Evolutionary conservation across 148 eudicot genomes (phyloP).

Genomic region (Fagopyrum tataricum): DNA sequence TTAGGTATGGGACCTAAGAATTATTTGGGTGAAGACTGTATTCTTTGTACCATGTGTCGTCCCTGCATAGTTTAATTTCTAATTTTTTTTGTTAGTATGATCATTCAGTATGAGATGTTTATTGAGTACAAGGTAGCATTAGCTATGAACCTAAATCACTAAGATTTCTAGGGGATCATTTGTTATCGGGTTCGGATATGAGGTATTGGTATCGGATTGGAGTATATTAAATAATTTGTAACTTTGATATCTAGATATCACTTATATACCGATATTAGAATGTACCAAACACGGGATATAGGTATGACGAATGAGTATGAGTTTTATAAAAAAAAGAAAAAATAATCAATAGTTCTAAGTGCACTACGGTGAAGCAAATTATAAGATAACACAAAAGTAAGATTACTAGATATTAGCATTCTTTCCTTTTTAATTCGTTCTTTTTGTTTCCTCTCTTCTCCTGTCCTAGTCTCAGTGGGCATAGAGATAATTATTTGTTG

Average conservation of each 20-base stretch:
- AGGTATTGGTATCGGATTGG: too few relatives aligned
- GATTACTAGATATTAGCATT: neutral
- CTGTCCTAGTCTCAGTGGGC: neutral
- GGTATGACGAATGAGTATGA: too few relatives aligned
- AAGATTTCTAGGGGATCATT: neutral
- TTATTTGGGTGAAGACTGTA: neutral
- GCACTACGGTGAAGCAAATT: neutral
- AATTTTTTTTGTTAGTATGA: neutral
- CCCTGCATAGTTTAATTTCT: neutral
- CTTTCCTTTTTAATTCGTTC: neutral
- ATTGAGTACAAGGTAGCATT: conserved; percentile 1
- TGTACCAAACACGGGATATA: too few relatives aligned
- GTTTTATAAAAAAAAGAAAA: too few relatives aligned
- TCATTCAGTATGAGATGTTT: neutral
- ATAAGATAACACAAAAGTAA: conserved; percentile 1
- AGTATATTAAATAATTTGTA: too few relatives aligned
- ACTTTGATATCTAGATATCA: too few relatives aligned
- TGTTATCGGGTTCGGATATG: too few relatives aligned
- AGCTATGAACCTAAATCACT: neutral
- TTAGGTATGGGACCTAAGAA: neutral
- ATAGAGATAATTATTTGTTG: neutral
- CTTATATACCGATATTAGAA: too few relatives aligned
- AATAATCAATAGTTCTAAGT: neutral
- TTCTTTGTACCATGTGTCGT: neutral
- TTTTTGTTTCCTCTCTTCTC: neutral